Conservation (phyloP, 1,284 basidiomycete species). For the Pseudozyma tsukubaensis region DNA sequence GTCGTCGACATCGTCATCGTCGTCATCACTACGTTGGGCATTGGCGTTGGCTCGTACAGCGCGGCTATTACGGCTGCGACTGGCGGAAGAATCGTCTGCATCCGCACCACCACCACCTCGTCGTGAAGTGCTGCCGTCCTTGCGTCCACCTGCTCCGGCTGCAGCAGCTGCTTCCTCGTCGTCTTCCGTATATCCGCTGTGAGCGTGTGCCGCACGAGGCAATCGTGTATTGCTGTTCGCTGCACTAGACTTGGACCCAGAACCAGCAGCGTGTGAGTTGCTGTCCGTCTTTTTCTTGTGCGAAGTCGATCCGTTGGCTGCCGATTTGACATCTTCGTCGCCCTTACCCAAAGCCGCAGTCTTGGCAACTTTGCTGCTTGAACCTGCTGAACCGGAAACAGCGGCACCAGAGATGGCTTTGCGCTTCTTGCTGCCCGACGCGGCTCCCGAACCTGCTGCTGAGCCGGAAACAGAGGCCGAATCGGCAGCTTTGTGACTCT, state of each 20-base stretch:
- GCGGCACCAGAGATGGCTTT: constrained; percentile 37
- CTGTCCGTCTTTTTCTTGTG: constrained; percentile 42
- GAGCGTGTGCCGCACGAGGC: constrained; percentile 44
- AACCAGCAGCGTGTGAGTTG: constrained; percentile 11
- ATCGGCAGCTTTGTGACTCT: constrained; percentile 37
- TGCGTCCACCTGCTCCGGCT: too few species aligned
- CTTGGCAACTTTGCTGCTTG: constrained; percentile 34
- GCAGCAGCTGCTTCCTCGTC: constrained; percentile 41
- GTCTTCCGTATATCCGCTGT: constrained; percentile 42
- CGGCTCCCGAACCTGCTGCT: constrained; percentile 9
- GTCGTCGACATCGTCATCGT: constrained; percentile 45
- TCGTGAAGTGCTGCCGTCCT: constrained; percentile 23
- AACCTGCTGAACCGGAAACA: constrained; percentile 9
- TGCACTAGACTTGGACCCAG: constrained; percentile 19
- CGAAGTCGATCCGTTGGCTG: constrained; percentile 36
- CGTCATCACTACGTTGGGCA: constrained; percentile 43
- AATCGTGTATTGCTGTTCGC: constrained; percentile 44
- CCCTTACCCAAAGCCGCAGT: constrained; percentile 29
- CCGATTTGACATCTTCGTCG: constrained; percentile 50
- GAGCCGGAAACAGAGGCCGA: constrained; percentile 23
- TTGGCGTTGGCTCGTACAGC: constrained; percentile 28
- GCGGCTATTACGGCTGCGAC: constrained; percentile 35
- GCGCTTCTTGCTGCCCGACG: constrained; percentile 49
- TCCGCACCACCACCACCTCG: constrained; percentile 20
- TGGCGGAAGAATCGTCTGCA: constrained; percentile 18